A percentile compares a stretch with the other conserved stretches of the same genome.
These are phyloP conservation scores for Colletotrichum tofieldiae DNA, from an alignment of 2,329 filamentous ascomycete species.

Conservation along the genomic window DNA sequence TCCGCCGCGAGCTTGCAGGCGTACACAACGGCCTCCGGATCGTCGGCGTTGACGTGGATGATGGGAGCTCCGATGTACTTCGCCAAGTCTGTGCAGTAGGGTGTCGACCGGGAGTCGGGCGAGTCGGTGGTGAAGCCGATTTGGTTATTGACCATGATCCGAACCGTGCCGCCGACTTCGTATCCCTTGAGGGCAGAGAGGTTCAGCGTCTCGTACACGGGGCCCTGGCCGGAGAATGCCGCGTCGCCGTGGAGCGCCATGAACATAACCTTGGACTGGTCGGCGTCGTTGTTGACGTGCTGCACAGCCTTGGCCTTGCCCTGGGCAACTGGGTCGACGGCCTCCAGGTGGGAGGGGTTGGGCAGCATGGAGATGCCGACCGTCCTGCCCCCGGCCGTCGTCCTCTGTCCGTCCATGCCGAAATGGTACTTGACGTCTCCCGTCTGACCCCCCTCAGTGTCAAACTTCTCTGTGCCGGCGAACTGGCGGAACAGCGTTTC, in stretches of 20 bases:
- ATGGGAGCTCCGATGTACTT: conserved; percentile 98
- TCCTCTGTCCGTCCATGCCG: conserved; percentile 99
- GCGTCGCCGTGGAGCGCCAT: conserved; percentile 97
- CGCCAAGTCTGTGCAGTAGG: conserved; percentile 99
- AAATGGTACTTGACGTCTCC: conserved; percentile 99
- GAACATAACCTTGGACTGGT: conserved; percentile 91
- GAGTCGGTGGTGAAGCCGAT: conserved; percentile 99
- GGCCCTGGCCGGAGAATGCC: conserved; percentile 94
- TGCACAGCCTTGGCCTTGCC: conserved; percentile 98
- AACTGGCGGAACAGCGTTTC: conserved; percentile 99
- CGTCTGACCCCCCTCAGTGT: conserved; percentile 84
- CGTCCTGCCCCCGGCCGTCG: conserved; percentile 96
- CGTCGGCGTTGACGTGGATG: conserved; percentile 99
- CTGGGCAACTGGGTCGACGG: conserved; percentile 96
- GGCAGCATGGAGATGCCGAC: conserved; percentile 97
- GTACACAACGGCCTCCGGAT: conserved; percentile 98
- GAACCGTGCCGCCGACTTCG: conserved; percentile 96
- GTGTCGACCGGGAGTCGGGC: conserved; percentile 94
- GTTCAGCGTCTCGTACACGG: conserved; percentile 98
- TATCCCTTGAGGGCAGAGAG: conserved; percentile 96
- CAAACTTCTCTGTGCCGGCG: conserved; percentile 86
- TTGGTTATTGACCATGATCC: conserved; percentile 99
- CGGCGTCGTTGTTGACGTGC: conserved; percentile 97
- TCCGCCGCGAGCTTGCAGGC: conserved; percentile 97
- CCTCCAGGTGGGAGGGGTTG: conserved; percentile 98